Base-by-base conservation (phyloP, 805 yeast genomes). In the Barnettozyma wickerhamii region DNA sequence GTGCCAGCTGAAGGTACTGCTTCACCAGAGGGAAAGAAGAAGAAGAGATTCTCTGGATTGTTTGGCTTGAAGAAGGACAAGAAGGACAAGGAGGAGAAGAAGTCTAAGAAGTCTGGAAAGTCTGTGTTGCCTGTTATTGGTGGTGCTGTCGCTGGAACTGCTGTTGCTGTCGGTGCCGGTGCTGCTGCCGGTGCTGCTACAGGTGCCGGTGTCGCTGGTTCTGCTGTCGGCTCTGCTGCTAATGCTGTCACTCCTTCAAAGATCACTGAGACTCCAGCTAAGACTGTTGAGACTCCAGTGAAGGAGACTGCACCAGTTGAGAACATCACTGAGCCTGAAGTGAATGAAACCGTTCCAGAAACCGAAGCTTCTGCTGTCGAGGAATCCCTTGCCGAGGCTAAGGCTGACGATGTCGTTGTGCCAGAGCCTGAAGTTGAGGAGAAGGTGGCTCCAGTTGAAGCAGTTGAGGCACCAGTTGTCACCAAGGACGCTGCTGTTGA, bases 221-320 rank as follows among this genome's bases (percentile, higher is more conserved):
- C 55, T 19, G 52, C 53, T 37, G 55, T 58, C 39, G 34, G 49
- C 28, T 42, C 54, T 38, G 38, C 23, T 23, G 24, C 41, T 24
- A 28, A 36, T 21, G 24, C 33, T 32, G 59, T 53, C 43, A 51
- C 54, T 45, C 48, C 45, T 35, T 19, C 45, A 9, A 19, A 19
- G n/a, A 36, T 49, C 35, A 40, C 35, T 29, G 47, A 17, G 15
- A 40, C 45, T 15, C 42, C 43, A 21, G 20, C 47, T 18, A 31
- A 24, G 19, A 45, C 51, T 34, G 47, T 38, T 19, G 42, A 31
- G 28, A 48, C 21, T 14, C 19, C 35, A n/a, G 19, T 14, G 14
- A 6, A 24, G n/a, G 19, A n/a, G n/a, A n/a, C n/a, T n/a, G n/a
- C 14, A n/a, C 7, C 28, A 15, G 20, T 20, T 13, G 41, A 6